These are phyloP conservation scores for Xylaria acuta DNA, from an alignment of 495 filamentous ascomycete genomes.

Conservation along the genomic window DNA sequence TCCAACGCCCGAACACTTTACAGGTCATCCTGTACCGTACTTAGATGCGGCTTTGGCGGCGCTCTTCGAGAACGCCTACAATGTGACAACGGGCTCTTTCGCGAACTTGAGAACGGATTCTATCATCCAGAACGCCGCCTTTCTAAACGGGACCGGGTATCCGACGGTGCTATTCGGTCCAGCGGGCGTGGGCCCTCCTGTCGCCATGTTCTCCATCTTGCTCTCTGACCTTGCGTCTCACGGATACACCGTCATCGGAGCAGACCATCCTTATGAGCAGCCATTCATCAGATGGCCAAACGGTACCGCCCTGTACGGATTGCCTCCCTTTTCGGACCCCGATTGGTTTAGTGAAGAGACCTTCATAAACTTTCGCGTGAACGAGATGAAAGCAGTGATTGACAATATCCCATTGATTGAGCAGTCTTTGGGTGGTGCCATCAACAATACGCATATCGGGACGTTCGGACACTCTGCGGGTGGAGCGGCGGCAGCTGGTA, in stretches of 20 bases:
- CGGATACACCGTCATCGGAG: constrained; percentile 54
- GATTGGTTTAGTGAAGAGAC: constrained; percentile 2
- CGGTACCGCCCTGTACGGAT: constrained; percentile 41
- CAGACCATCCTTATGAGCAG: constrained; percentile 59
- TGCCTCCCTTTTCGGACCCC: constrained; percentile 22
- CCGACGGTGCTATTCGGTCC: constrained; percentile 38
- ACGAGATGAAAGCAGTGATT: neutral
- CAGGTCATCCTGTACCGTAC: constrained; percentile 26
- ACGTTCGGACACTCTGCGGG: constrained; percentile 60
- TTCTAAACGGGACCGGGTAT: neutral
- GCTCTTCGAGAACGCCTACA: constrained; percentile 26
- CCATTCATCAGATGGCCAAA: constrained; percentile 55
- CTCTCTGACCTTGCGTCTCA: constrained; percentile 53
- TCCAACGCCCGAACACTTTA: constrained; percentile 32
- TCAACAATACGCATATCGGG: constrained; percentile 41
- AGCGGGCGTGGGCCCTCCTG: constrained; percentile 35
- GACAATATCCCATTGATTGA: constrained; percentile 28
- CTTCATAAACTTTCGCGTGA: constrained; percentile 25
- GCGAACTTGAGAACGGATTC: constrained; percentile 29
- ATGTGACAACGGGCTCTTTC: constrained; percentile 28
- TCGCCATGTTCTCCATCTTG: constrained; percentile 42
- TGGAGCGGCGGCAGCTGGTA: constrained; percentile 9
- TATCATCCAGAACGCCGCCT: constrained; percentile 27
- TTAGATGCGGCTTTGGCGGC: constrained; percentile 31
- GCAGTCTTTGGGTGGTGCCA: constrained; percentile 9